Base-by-base conservation (phyloP, 2,329 filamentous ascomycete species). In the Phialemoniopsis sp. region DNA sequence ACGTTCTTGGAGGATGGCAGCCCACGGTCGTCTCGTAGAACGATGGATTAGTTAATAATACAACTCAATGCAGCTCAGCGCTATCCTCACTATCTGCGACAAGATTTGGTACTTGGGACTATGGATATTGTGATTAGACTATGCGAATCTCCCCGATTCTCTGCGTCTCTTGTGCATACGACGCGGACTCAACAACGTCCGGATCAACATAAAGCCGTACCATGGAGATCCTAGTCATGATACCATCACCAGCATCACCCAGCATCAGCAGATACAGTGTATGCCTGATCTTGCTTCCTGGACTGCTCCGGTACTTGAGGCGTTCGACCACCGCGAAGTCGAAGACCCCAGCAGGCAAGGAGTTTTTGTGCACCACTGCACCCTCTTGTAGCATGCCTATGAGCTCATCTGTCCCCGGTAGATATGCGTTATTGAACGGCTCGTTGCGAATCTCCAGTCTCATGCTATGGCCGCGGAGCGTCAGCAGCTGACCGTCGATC, bases 11-110 rank as follows among this genome's bases (percentile, higher is more conserved):
- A 3, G 40, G 40, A 26, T 42, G 40, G 40, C 32, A 31, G 21
- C 41, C 40, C 5, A 33, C 36, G 6, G 40, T 42, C n/a, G n/a
- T 35, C 26, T 39, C 14, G n/a, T 48, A 45, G 45, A 44, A 34
- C n/a, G n/a, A n/a, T n/a, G n/a, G n/a, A n/a, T n/a, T n/a, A n/a
- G n/a, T n/a, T n/a, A n/a, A n/a, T n/a, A n/a, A n/a, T n/a, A n/a
- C n/a, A n/a, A n/a, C n/a, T n/a, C n/a, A n/a, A n/a, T n/a, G n/a
- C n/a, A n/a, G n/a, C n/a, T n/a, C n/a, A n/a, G n/a, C n/a, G n/a
- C n/a, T n/a, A n/a, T n/a, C n/a, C n/a, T n/a, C n/a, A n/a, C n/a
- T n/a, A n/a, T n/a, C n/a, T n/a, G n/a, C n/a, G n/a, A n/a, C n/a
- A n/a, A n/a, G n/a, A n/a, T n/a, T n/a, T n/a, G n/a, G n/a, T n/a